These are phyloP conservation scores for Debaryomyces sp. DNA, from an alignment of 1,139 yeast genomes.

Conservation along the genomic window DNA sequence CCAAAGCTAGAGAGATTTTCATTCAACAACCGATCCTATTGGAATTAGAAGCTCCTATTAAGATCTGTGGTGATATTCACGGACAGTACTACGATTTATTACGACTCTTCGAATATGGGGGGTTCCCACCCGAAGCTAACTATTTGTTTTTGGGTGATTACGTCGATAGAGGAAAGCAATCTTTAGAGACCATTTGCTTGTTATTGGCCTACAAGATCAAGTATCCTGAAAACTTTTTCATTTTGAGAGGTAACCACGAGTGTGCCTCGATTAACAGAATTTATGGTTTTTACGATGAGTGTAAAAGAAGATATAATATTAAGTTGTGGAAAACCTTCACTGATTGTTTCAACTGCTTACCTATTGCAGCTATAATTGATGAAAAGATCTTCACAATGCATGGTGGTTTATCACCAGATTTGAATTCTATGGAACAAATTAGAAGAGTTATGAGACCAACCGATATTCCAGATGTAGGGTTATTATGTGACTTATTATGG, in stretches of 20 bases:
- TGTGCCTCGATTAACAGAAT: constrained; percentile 97
- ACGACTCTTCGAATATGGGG: constrained; percentile 95
- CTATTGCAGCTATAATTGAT: constrained; percentile 96
- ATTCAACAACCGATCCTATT: constrained; percentile 95
- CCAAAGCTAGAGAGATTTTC: constrained; percentile 96
- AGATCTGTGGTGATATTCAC: constrained; percentile 93
- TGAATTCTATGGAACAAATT: constrained; percentile 96
- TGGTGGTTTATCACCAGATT: constrained; percentile 96
- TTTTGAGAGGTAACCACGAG: constrained; percentile 94
- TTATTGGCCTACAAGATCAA: constrained; percentile 93
- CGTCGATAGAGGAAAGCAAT: constrained; percentile 98
- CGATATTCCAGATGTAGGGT: constrained; percentile 96
- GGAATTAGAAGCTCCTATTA: constrained; percentile 96
- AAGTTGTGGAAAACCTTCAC: constrained; percentile 98
- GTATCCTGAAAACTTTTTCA: constrained; percentile 96
- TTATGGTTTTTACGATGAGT: constrained; percentile 96
- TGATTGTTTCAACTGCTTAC: constrained; percentile 96
- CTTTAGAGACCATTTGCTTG: constrained; percentile 90
- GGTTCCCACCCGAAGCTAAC: constrained; percentile 98
- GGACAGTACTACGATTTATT: constrained; percentile 96
- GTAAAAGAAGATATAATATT: constrained; percentile 95
- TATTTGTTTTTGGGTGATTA: constrained; percentile 94
- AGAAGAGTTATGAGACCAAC: constrained; percentile 99
- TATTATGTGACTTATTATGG: constrained; percentile 95
- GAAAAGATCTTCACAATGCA: constrained; percentile 98